These are phyloP conservation scores for Globisporangium heterothallicum DNA, from an alignment of 352 stramenopile genomes.

Conservation along the genomic window DNA sequence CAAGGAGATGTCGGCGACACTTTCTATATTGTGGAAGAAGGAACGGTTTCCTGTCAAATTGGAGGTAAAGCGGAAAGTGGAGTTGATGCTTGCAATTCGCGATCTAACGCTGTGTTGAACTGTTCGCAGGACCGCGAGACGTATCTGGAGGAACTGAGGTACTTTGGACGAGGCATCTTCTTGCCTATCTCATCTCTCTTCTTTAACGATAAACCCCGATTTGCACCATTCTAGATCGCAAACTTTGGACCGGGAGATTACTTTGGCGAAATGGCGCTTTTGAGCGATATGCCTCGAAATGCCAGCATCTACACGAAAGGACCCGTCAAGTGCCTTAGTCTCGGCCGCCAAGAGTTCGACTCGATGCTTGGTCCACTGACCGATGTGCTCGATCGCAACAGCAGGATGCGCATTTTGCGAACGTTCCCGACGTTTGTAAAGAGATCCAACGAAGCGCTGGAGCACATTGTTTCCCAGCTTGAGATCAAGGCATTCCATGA, in stretches of 20 bases:
- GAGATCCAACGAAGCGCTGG: slow-evolving; percentile 58
- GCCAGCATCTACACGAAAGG: slow-evolving; percentile 63
- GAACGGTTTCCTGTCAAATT: slow-evolving; percentile 53
- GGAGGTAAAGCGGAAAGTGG: slow-evolving; percentile 19
- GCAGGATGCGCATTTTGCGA: slow-evolving; percentile 57
- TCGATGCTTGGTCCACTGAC: slow-evolving; percentile 71
- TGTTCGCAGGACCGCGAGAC: slow-evolving; percentile 4
- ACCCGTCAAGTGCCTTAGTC: slow-evolving; percentile 59
- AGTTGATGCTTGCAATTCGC: neutral
- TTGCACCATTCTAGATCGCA: slow-evolving; percentile 39
- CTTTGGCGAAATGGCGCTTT: slow-evolving; percentile 90
- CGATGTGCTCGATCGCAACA: slow-evolving; percentile 69
- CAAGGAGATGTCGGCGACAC: slow-evolving; percentile 78
- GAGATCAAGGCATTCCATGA: slow-evolving; percentile 78
- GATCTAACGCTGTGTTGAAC: neutral
- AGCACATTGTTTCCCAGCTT: slow-evolving; percentile 66
- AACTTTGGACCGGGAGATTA: slow-evolving; percentile 71
- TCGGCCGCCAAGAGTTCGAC: slow-evolving; percentile 70
- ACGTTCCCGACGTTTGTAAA: slow-evolving; percentile 46
- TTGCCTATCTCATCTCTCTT: neutral
- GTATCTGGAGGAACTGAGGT: slow-evolving; percentile 5
- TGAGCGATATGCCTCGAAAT: slow-evolving; percentile 85
- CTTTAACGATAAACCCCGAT: neutral
- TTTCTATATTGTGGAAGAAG: slow-evolving; percentile 81
- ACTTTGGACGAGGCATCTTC: neutral